Percentiles rank a stretch among this genome's conserved stretches.
Conservation (phyloP, 345 rosid species). For the Noccaea bulbosa region DNA sequence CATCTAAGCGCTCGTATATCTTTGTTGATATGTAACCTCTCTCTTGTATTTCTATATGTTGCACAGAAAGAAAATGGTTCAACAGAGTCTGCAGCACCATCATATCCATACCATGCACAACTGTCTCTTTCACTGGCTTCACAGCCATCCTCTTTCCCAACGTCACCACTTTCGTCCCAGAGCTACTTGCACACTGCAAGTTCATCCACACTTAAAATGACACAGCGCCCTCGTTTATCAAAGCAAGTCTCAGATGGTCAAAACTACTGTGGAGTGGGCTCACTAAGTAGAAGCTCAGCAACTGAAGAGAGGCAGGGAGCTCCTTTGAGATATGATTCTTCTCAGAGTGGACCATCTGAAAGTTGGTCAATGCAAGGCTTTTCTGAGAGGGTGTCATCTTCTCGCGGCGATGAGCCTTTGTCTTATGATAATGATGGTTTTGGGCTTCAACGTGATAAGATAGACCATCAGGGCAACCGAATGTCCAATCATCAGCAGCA, state of each 20-base stretch:
- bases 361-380: slow-evolving; percentile 84
- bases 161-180: slow-evolving; percentile 61
- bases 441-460: slow-evolving; percentile 56
- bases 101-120: slow-evolving; percentile 59
- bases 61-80: slow-evolving; percentile 52
- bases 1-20: slow-evolving; percentile 16
- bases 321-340: slow-evolving; percentile 68
- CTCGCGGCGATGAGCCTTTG: slow-evolving; percentile 60
- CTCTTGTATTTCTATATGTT: slow-evolving; percentile 13
- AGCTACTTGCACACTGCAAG: slow-evolving; percentile 53
- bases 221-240: slow-evolving; percentile 46
- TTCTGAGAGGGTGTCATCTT: slow-evolving; percentile 76
- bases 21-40: slow-evolving; percentile 22
- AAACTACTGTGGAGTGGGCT: slow-evolving; percentile 33
- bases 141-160: slow-evolving; percentile 55
- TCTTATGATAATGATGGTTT: slow-evolving; percentile 62
- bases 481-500: slow-evolving; percentile 60
- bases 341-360: slow-evolving; percentile 73
- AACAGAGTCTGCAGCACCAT: slow-evolving; percentile 53
- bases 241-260: slow-evolving; percentile 51
- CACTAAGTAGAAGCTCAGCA: slow-evolving; percentile 35
- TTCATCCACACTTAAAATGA: slow-evolving; percentile 51
- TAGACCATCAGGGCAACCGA: slow-evolving; percentile 51
- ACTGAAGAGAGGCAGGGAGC: slow-evolving; percentile 35
- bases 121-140: slow-evolving; percentile 69